Evolutionary conservation across 768 basidiomycete species (phyloP), one percentile per base, ranked within the genome.

Genomic region (Antrodiella citrinella): DNA sequence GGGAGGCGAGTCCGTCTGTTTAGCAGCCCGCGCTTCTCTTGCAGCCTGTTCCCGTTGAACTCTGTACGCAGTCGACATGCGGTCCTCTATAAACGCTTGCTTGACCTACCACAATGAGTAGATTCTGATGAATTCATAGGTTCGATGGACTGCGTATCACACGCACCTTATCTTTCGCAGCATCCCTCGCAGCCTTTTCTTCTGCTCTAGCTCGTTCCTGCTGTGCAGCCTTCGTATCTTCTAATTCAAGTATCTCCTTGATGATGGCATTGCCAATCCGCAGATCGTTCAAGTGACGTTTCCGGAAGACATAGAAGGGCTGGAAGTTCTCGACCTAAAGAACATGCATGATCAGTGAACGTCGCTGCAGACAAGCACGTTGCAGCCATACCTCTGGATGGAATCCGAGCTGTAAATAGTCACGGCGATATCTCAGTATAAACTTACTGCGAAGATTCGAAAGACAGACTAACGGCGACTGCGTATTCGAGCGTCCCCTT

Each of bases 401-500:
- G 61, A 91, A 92, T 15, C 88, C 86, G 54, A 89, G 75, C 85
- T 90, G 57, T 3, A 44, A 41, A 20, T 4, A 4, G 48, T 35
- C n/a, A 25, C 9, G 26, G 22, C 13, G 18, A 18, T n/a, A n/a
- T n/a, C 47, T 42, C 5, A 52, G 44, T 35, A 35, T 35, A 35
- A 35, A 35, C 30, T 7, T 35, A 43, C 11, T 25, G 30, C 18
- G 38, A 41, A 39, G 20, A 26, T 10, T 15, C 12, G 15, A 44
- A 26, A 19, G 41, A 15, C 22, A 45, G 15, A 73, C 84, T 65
- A 24, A 87, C 89, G 59, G 78, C 86, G 39, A 87, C 72, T 0
- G 85, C 87, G 68, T 86, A 91, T 62, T 92, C 89, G 35, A 92
- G 67, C 0, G 85, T 74, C 2, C 89, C 86, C 65, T 69, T 84